Evolutionary conservation across 2,329 filamentous ascomycete species (phyloP).

Genomic region (Orbilia javanica): DNA sequence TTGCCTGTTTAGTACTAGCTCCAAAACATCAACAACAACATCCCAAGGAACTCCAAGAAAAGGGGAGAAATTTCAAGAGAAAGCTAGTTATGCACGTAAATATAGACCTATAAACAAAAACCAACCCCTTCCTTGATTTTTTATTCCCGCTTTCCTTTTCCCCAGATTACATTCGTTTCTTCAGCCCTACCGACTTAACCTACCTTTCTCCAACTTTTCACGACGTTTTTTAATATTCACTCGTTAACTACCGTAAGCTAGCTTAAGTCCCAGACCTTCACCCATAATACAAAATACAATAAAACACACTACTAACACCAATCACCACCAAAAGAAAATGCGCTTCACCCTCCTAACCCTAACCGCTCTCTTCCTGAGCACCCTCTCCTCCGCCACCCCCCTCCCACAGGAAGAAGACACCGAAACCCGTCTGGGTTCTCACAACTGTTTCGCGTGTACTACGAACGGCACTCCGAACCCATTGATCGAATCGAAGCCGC

Average conservation of each 20-base stretch:
- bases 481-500: background rate
- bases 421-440: background rate
- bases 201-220: background rate
- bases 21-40: background rate
- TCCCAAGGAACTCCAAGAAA: background rate
- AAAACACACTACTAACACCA: background rate
- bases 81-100: background rate
- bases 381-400: background rate
- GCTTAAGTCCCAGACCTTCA: background rate
- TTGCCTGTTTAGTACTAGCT: slow-evolving; percentile 1
- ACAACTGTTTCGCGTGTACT: background rate
- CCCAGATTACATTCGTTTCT: slow-evolving; percentile 1
- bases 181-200: slow-evolving; percentile 1
- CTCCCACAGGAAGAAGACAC: background rate
- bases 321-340: background rate
- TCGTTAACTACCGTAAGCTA: background rate
- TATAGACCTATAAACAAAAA: too few species aligned
- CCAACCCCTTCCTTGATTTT: too few species aligned
- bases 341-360: background rate
- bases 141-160: background rate
- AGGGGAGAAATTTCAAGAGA: too few species aligned
- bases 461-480: background rate
- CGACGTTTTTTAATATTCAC: background rate
- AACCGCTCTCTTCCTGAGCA: background rate
- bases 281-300: background rate